phyloP scores from a whole-genome alignment of 2,329 filamentous ascomycete species.

The Claviceps citrina region DNA sequence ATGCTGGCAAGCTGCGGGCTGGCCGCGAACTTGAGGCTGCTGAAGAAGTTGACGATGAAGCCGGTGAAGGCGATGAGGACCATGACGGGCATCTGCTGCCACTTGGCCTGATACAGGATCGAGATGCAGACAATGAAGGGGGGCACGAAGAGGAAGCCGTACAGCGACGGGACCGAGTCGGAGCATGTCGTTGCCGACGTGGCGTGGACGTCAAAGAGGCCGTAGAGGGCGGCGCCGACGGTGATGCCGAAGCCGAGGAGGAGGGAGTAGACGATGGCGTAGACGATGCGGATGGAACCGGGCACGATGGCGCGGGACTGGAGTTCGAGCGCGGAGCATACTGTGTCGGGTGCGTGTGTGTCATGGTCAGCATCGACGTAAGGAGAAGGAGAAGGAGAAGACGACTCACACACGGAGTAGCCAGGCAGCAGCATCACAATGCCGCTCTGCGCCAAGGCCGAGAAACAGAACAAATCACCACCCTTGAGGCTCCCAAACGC shows the following conservation, averaged over 20 bases:
- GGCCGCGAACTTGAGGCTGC: conserved; percentile 45
- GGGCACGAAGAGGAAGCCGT: conserved; percentile 57
- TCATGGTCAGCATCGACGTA: conserved; percentile 3
- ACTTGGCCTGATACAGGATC: conserved; percentile 68
- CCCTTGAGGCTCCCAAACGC: conserved; percentile 44
- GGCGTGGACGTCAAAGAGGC: conserved; percentile 40
- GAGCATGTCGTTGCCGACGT: conserved; percentile 28
- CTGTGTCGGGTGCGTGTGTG: conserved; percentile 10
- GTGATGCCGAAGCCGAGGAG: conserved; percentile 61
- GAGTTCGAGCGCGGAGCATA: conserved; percentile 41
- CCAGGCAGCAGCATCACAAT: conserved; percentile 53
- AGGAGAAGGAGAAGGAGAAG: no score
- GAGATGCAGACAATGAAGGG: conserved; percentile 58
- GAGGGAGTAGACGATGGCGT: conserved; percentile 58
- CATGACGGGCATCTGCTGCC: conserved; percentile 68
- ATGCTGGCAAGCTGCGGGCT: conserved; percentile 66
- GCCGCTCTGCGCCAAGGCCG: conserved; percentile 46
- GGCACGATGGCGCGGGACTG: conserved; percentile 55
- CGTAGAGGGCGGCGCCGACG: conserved; percentile 48
- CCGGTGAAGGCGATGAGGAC: conserved; percentile 55
- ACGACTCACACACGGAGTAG: conserved; percentile 38
- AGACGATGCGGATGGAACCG: conserved; percentile 59
- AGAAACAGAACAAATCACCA: conserved; percentile 45
- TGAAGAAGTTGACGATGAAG: conserved; percentile 64
- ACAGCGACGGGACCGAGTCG: conserved; percentile 26